A percentile compares a stretch with the other conserved stretches of the same genome.
Evolutionary conservation across 306 rosid genomes (phyloP).

Genomic region (Argentina anserina): DNA sequence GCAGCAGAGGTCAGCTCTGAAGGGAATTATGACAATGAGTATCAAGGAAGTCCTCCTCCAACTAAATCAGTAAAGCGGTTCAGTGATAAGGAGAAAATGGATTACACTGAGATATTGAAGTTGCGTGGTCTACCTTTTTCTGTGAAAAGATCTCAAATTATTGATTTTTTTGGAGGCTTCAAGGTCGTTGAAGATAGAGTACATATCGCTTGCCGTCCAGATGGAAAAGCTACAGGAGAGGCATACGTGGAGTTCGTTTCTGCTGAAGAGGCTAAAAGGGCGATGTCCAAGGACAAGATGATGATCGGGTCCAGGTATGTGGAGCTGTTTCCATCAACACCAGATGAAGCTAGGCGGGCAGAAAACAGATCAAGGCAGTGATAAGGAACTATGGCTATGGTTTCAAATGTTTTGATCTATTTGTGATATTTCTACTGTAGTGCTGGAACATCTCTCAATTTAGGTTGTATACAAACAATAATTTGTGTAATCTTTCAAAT

Average conservation of each 20-base stretch:
- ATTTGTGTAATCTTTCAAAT: constrained; percentile 2
- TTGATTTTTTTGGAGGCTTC: constrained; percentile 77
- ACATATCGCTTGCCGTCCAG: constrained; percentile 90
- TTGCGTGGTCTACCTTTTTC: constrained; percentile 93
- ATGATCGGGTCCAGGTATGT: constrained; percentile 96
- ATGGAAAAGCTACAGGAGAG: constrained; percentile 98
- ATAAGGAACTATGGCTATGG: constrained; percentile 16
- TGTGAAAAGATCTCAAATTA: constrained; percentile 57
- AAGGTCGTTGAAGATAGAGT: constrained; percentile 69
- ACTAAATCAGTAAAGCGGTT: constrained; percentile 65
- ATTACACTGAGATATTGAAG: constrained; percentile 91
- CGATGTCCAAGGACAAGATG: constrained; percentile 97
- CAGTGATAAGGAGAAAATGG: constrained; percentile 90
- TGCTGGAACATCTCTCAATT: background rate
- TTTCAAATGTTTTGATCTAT: background rate
- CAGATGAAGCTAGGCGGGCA: constrained; percentile 91
- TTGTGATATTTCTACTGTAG: constrained; percentile 12
- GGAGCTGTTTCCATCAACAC: constrained; percentile 97
- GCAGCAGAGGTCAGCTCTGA: constrained; percentile 80
- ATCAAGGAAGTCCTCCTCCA: constrained; percentile 96
- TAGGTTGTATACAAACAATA: constrained; percentile 8
- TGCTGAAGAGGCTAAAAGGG: constrained; percentile 80
- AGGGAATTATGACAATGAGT: constrained; percentile 82
- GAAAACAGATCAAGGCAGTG: constrained; percentile 97
- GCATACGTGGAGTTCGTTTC: constrained; percentile 93